phyloP scores from a whole-genome alignment of 345 rosid genomes.

The Hibiscus mutabilis region DNA sequence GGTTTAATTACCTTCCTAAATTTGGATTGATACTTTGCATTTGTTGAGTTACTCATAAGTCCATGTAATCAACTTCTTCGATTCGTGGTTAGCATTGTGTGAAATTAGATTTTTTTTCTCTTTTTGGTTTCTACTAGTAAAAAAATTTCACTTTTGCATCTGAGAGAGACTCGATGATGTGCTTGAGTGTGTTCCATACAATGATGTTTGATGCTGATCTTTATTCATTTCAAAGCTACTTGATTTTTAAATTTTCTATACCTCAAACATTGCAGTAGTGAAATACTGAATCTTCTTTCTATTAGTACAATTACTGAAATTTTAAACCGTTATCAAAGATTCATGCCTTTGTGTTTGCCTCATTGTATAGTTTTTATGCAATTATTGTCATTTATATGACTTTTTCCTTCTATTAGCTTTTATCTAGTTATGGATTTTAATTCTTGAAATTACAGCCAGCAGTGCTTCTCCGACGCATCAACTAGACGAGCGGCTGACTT shows the following conservation, averaged over 20 bases:
- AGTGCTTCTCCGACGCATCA: slow-evolving; percentile 89
- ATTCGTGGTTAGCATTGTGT: neutral
- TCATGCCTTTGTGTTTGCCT: neutral
- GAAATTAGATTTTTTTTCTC: neutral
- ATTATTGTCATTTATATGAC: neutral
- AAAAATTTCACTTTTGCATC: neutral
- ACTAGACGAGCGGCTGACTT: slow-evolving; percentile 74
- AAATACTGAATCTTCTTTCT: neutral
- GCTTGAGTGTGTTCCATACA: neutral
- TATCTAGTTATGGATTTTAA: slow-evolving; percentile 4
- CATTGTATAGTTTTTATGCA: neutral
- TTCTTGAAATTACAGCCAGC: slow-evolving; percentile 59
- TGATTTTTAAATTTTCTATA: neutral
- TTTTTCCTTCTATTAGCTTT: slow-evolving; percentile 2
- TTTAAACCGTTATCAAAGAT: neutral
- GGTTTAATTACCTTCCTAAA: neutral
- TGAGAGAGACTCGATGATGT: neutral
- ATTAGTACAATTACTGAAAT: neutral
- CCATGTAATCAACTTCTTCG: neutral
- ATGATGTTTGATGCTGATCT: neutral
- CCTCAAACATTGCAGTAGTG: neutral
- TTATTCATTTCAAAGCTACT: neutral
- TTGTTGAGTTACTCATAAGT: neutral
- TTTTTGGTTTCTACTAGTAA: neutral
- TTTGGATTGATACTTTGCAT: neutral